Evolutionary conservation across 495 filamentous ascomycete species (phyloP), one percentile per base, ranked within the genome.

Genomic region (Talaromyces wortmannii): DNA sequence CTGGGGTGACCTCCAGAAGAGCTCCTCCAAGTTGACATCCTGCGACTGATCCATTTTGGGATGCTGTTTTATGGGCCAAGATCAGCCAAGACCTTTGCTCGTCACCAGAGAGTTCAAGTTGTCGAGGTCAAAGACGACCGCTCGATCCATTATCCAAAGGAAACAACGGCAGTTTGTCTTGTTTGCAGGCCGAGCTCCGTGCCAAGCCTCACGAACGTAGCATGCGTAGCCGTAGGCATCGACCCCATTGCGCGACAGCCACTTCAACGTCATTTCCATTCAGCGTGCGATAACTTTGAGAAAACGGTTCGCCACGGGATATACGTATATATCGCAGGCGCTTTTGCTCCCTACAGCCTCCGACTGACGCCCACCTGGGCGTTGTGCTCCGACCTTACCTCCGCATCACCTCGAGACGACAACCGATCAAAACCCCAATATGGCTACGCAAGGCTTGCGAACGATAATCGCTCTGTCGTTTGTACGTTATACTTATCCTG

Each of bases 391-490:
- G 7, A 23, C 16, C 33, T 32, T n/a, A 50, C 48, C 48, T 36
- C 4, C 50, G 16, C 16, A 52, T 52, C 13, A 40, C 36, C 36
- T 40, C 36, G 5, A 5, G 13, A 13, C 36, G 23, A 23, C 23
- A 23, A 23, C 23, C 23, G 23, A 23, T 40, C 13, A 40, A 2
- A 40, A 1, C 36, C 36, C 15, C 17, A 46, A 46, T 7, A 53
- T 53, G 52, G 40, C 52, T 31, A 53, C 52, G 12, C 52, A 53
- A 30, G 52, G 52, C 6, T 33, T 53, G 30, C 52, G 52, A 18
- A 98, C 95, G 62, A 98, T 98, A 76, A 97, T 98, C 73, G 89
- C 87, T 51, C 90, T 98, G 62, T 97, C 94, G 61, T 98, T 98
- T 75, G 95, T 91, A 81, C 42, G 82, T 59, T 50, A 31, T 5